Base-by-base conservation (phyloP, 176 grass and related monocot genomes). In the Guadua angustifolia region DNA sequence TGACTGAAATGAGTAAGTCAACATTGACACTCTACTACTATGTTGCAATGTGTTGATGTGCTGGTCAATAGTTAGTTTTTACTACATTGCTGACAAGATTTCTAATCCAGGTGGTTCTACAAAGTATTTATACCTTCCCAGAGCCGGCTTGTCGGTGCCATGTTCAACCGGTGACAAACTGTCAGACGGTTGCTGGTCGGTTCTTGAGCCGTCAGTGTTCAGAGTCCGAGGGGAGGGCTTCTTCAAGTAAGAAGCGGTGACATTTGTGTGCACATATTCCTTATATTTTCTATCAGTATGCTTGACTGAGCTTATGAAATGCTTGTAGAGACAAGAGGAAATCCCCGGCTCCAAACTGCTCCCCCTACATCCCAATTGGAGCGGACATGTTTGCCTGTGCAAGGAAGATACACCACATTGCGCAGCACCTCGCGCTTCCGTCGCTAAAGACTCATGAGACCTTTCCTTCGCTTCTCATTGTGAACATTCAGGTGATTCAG, bases 401-500 rank as follows among this genome's bases (percentile, higher is more conserved):
- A n/a, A 87, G 83, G 56, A 95, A 95, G 87, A 76, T 98, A 71
- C 75, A 98, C 40, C 91, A 95, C 82, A 91, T 98, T 71, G 95
- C 95, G 6, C 95, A 98, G 71, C 87, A 95, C 66, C 88, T 95
- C 38, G 88, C 88, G 42, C 89, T 98, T 66, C 93, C 91, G 0
- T 85, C 85, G 19, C 47, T 93, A 24, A 95, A 92, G 67, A 35
- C 89, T 15, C 91, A 95, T 3, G 83, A 92, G 64, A 83, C 83
- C 47, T 88, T 98, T 80, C 95, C 95, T 15, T 84, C 93, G 18
- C 83, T 98, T 26, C 89, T 95, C 53, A 93, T 94, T 83, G 87
- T 95, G 10, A 95, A 98, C 83, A 98, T 95, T 88, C 95, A 98
- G 93, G 95, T 98, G 89, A 81, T 86, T 69, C 57, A 69, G 45